Conservation (phyloP, 2,329 filamentous ascomycete species). For the Rhynchosporium agropyri region DNA sequence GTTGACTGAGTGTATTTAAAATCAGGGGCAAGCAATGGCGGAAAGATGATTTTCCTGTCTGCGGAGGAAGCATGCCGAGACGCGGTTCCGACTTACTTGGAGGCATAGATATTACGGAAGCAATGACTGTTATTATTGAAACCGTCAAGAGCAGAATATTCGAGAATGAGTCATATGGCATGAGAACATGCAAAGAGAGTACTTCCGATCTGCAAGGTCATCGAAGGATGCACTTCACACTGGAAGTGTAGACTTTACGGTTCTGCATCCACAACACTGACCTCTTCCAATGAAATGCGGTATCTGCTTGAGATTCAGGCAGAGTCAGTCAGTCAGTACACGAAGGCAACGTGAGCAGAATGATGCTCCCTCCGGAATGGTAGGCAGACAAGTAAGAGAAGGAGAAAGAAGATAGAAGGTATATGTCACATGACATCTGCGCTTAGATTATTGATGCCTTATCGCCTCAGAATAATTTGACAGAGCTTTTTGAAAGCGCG, state of each 20-base stretch:
- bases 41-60: background rate
- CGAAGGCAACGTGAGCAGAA: too few species aligned
- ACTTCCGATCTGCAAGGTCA: too few species aligned
- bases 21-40: background rate
- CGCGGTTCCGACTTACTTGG: background rate
- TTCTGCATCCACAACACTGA: too few species aligned
- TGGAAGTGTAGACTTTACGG: too few species aligned
- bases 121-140: too few species aligned
- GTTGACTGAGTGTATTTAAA: background rate
- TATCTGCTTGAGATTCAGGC: too few species aligned
- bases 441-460: constrained; percentile 22
- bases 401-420: background rate
- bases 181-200: too few species aligned
- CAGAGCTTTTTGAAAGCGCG: constrained; percentile 22
- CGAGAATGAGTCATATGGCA: too few species aligned
- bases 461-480: constrained; percentile 19
- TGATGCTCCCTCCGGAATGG: background rate
- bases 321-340: background rate
- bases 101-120: too few species aligned
- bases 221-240: too few species aligned
- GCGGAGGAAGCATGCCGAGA: background rate
- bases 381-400: background rate
- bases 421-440: background rate
- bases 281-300: too few species aligned
- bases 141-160: too few species aligned